Percentiles rank a stretch among this genome's conserved stretches.
phyloP scores from a whole-genome alignment of 768 basidiomycete genomes.

The Dioszegia crocea region DNA sequence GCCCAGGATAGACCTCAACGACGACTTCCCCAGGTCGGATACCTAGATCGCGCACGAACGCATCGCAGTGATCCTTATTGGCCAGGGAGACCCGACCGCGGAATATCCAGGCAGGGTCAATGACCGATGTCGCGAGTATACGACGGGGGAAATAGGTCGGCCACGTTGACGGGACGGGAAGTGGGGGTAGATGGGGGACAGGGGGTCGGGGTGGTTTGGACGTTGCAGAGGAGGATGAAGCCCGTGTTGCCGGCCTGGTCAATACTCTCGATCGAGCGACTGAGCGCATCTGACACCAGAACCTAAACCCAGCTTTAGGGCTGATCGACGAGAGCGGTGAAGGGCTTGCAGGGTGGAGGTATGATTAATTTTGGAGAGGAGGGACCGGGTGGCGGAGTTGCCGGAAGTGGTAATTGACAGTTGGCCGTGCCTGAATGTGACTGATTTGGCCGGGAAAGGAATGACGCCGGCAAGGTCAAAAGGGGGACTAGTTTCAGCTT shows the following conservation, averaged over 20 bases:
- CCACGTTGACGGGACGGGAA: constrained; percentile 15
- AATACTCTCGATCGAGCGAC: no score
- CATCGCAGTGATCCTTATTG: constrained; percentile 17
- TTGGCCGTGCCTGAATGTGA: background rate
- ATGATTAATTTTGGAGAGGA: background rate
- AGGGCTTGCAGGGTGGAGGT: no score
- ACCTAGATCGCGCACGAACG: constrained; percentile 25
- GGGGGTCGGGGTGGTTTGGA: constrained; percentile 21
- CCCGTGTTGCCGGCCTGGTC: no score
- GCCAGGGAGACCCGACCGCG: constrained; percentile 21
- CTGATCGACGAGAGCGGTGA: no score
- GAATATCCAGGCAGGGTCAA: constrained; percentile 11
- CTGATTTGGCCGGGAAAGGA: background rate
- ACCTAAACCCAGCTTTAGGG: no score
- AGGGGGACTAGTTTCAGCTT: background rate
- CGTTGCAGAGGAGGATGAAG: no score
- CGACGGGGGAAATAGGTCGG: constrained; percentile 22
- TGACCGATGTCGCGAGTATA: constrained; percentile 12
- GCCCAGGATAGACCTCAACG: constrained; percentile 29
- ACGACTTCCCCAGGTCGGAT: constrained; percentile 29
- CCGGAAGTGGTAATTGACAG: background rate
- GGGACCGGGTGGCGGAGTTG: background rate
- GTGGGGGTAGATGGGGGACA: constrained; percentile 16
- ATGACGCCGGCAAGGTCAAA: background rate
- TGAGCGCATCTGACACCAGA: no score